Evolutionary conservation across 78 protist species (phyloP).

Genomic region (Diacronema lutheri): DNA sequence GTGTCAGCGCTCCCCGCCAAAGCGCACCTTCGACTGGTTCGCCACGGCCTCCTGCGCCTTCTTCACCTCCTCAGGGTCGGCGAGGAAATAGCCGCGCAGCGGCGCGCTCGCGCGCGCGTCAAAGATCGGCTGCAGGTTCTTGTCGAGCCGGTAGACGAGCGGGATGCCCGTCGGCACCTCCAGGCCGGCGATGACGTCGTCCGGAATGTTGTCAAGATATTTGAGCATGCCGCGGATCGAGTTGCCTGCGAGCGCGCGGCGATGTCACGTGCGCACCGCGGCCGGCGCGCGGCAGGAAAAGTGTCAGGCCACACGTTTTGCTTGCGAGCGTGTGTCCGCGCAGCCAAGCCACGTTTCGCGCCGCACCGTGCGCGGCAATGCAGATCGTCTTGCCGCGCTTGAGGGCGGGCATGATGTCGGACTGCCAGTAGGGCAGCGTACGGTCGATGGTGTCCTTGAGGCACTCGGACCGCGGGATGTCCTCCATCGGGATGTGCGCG

Average conservation of each 20-base stretch:
- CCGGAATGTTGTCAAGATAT: conserved; percentile 36
- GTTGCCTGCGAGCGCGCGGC: conserved; percentile 41
- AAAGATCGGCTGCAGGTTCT: conserved; percentile 27
- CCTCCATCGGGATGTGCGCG: neutral
- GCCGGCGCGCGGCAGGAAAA: too few species aligned
- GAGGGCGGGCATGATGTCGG: neutral
- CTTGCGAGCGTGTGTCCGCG: too few species aligned
- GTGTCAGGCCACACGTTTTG: too few species aligned
- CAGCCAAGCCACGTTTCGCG: too few species aligned
- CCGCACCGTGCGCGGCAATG: too few species aligned
- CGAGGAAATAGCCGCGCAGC: conserved; percentile 15
- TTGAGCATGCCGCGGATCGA: conserved; percentile 44
- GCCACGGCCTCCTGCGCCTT: conserved; percentile 32
- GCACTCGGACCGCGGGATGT: conserved; percentile 43
- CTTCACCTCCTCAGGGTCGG: conserved; percentile 24
- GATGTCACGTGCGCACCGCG: too few species aligned
- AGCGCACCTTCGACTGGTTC: conserved; percentile 25
- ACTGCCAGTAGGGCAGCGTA: conserved; percentile 16
- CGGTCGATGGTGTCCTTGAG: conserved; percentile 47
- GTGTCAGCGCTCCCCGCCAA: neutral
- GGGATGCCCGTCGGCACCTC: conserved; percentile 54
- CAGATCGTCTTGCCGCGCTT: too few species aligned
- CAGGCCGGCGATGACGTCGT: conserved; percentile 32
- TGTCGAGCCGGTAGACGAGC: conserved; percentile 45
- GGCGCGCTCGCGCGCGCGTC: conserved; percentile 1